These are phyloP conservation scores for Porogramme epimiltina DNA, from an alignment of 1,284 basidiomycete genomes.

Conservation along the genomic window DNA sequence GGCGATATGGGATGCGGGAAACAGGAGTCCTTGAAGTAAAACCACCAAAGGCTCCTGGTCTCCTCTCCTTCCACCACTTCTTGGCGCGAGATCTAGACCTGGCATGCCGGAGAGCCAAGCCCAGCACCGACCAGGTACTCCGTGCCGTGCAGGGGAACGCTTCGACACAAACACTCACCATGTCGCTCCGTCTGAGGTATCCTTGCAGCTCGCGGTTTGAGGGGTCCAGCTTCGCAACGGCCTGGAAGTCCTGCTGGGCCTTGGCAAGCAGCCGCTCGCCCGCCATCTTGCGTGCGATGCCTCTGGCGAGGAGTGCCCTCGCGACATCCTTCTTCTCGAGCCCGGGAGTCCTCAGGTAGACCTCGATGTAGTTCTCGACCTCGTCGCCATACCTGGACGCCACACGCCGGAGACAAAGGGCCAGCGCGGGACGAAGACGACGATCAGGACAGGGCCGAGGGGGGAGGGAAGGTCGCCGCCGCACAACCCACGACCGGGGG, in stretches of 20 bases:
- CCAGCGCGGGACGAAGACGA: not conserved
- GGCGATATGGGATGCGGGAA: no score
- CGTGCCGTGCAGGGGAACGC: no score
- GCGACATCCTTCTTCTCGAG: slow-evolving; percentile 51
- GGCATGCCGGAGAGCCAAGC: no score
- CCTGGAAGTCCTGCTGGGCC: slow-evolving; percentile 64
- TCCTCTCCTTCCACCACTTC: no score
- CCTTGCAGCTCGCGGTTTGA: slow-evolving; percentile 54
- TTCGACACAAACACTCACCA: slow-evolving; percentile 17
- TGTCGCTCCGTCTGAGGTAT: slow-evolving; percentile 41
- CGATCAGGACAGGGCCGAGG: not conserved
- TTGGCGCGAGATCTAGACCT: no score
- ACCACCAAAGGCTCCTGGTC: no score
- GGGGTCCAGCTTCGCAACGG: slow-evolving; percentile 59
- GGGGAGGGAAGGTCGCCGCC: not conserved
- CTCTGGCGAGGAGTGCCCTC: slow-evolving; percentile 56
- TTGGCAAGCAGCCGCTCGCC: slow-evolving; percentile 55
- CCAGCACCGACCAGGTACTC: no score
- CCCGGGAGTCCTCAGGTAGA: slow-evolving; percentile 62
- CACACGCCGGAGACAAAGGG: not conserved
- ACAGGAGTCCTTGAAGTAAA: no score
- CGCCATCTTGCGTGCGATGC: slow-evolving; percentile 54
- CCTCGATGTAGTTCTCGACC: slow-evolving; percentile 64
- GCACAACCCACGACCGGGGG: not conserved
- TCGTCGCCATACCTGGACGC: slow-evolving; percentile 55